phyloP scores from a whole-genome alignment of 352 stramenopile species.

The Phytopythium litorale region DNA sequence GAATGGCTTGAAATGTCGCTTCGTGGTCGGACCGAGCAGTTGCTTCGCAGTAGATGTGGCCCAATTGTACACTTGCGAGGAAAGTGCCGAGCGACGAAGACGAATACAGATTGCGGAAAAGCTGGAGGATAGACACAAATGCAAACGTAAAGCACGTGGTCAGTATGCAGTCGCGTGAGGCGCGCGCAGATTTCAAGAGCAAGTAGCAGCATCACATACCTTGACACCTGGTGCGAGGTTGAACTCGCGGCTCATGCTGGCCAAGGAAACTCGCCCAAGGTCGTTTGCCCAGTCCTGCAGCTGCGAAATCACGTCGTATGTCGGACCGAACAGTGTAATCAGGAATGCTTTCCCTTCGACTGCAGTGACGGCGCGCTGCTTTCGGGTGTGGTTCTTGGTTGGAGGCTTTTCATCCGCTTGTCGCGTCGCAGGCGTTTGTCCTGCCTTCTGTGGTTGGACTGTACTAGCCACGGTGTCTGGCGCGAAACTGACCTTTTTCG shows the following conservation, averaged over 20 bases:
- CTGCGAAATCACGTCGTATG: constrained; percentile 53
- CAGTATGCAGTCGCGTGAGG: not conserved
- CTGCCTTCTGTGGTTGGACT: not conserved
- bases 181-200: not conserved
- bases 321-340: constrained; percentile 43
- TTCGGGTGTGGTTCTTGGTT: not conserved
- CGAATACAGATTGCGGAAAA: constrained; percentile 34
- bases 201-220: constrained; percentile 19
- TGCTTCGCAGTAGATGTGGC: constrained; percentile 36
- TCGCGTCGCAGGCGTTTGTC: not conserved
- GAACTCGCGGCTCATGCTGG: constrained; percentile 63
- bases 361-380: not conserved
- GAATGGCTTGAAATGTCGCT: constrained; percentile 42
- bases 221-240: constrained; percentile 41
- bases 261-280: constrained; percentile 32
- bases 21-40: constrained; percentile 30
- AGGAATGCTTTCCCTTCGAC: constrained; percentile 46
- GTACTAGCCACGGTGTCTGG: not conserved
- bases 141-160: not conserved
- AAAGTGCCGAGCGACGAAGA: not conserved
- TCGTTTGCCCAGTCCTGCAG: constrained; percentile 37
- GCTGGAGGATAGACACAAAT: constrained; percentile 16
- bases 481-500: constrained; percentile 27
- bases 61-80: constrained; percentile 23
- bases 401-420: not conserved